Conservation (phyloP, 2,329 filamentous ascomycete species). For the Aspergillus sp. region DNA sequence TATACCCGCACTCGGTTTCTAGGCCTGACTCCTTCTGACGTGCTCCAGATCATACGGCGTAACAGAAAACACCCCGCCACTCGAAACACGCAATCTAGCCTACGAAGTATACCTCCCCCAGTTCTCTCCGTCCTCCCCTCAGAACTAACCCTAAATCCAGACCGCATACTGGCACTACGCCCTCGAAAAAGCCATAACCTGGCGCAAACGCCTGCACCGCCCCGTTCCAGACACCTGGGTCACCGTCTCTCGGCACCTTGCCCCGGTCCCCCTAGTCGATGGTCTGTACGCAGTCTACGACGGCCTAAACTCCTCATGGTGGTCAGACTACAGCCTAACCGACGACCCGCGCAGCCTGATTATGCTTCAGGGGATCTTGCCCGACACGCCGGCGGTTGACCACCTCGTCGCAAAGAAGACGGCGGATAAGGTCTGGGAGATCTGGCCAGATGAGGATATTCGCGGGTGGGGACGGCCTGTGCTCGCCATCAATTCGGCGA, state of each 20-base stretch:
- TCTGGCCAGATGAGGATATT: slow-evolving; percentile 22
- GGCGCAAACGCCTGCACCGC: slow-evolving; percentile 15
- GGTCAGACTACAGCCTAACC: slow-evolving; percentile 14
- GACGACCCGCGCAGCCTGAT: slow-evolving; percentile 22
- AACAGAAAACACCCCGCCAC: slow-evolving; percentile 22
- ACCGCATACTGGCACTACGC: slow-evolving; percentile 23
- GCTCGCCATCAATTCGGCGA: slow-evolving; percentile 21
- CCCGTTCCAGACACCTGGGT: slow-evolving; percentile 12
- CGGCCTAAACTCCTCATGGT: slow-evolving; percentile 22
- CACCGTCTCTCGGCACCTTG: slow-evolving; percentile 10
- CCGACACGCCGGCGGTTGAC: slow-evolving; percentile 18
- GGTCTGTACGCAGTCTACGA: slow-evolving; percentile 20
- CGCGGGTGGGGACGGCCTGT: slow-evolving; percentile 23
- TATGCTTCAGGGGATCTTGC: slow-evolving; percentile 23
- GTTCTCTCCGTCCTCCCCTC: not conserved
- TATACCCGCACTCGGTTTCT: not conserved
- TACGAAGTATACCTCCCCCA: slow-evolving; percentile 14
- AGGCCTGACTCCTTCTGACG: too few relatives aligned
- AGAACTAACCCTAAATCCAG: not conserved
- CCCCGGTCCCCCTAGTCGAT: slow-evolving; percentile 11
- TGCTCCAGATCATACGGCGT: slow-evolving; percentile 18
- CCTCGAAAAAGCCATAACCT: slow-evolving; percentile 16
- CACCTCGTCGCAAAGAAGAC: slow-evolving; percentile 7
- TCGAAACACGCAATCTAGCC: slow-evolving; percentile 18
- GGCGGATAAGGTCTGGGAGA: slow-evolving; percentile 17